Percentiles rank a stretch among this genome's conserved stretches.
Evolutionary conservation across 2,329 filamentous ascomycete genomes (phyloP).

Genomic region (Trichophyton schoenleinii): DNA sequence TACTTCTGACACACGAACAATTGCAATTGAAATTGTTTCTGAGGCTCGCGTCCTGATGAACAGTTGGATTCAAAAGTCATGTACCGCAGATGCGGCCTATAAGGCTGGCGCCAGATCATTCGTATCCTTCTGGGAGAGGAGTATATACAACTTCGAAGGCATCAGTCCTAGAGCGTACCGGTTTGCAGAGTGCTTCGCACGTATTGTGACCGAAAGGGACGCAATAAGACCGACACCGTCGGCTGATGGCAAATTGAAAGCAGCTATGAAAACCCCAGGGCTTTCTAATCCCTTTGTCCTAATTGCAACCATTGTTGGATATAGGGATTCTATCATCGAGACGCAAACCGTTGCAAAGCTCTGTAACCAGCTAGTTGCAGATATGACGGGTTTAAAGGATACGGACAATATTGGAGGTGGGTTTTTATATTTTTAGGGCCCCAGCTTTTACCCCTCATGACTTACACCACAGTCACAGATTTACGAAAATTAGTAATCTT

Average conservation of each 20-base stretch:
- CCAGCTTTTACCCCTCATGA: constrained; percentile 10
- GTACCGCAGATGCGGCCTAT: background rate
- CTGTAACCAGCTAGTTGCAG: constrained; percentile 49
- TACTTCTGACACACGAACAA: constrained; percentile 38
- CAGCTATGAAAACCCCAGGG: constrained; percentile 25
- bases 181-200: constrained; percentile 30
- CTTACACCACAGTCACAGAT: constrained; percentile 19
- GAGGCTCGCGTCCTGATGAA: constrained; percentile 39
- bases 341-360: constrained; percentile 39
- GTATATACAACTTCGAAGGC: constrained; percentile 21
- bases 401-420: constrained; percentile 32
- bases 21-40: constrained; percentile 41
- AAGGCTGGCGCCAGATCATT: background rate
- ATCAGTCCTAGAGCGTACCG: constrained; percentile 27
- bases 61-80: constrained; percentile 26
- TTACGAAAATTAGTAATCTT: constrained; percentile 41
- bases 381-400: constrained; percentile 44
- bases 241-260: constrained; percentile 22
- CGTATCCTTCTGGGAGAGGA: constrained; percentile 25
- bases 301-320: constrained; percentile 37
- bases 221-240: constrained; percentile 18
- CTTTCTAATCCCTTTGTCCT: constrained; percentile 35
- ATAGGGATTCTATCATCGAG: constrained; percentile 37
- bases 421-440: constrained; percentile 6
- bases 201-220: constrained; percentile 25